Percentiles rank a stretch among this genome's conserved stretches.
Conservation (phyloP, 1,284 basidiomycete species). For the Mycena sp. region DNA sequence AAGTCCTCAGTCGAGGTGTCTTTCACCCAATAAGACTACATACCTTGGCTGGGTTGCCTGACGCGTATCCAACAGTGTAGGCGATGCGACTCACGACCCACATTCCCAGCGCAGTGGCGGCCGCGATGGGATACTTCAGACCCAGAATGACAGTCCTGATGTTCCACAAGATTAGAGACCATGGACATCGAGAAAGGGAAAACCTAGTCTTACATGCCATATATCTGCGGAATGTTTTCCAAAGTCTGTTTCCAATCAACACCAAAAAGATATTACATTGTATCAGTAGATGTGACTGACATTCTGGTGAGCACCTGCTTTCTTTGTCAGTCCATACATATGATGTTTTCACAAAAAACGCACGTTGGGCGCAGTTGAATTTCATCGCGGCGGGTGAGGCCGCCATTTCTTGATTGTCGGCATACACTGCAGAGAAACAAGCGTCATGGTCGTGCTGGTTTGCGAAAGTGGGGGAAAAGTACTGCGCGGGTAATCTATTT, state of each 20-base stretch:
- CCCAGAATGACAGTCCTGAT: constrained; percentile 65
- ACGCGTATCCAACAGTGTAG: constrained; percentile 69
- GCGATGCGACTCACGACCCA: constrained; percentile 68
- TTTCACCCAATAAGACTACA: constrained; percentile 2
- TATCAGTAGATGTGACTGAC: not conserved
- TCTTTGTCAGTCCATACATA: not conserved
- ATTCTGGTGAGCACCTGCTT: constrained; percentile 8
- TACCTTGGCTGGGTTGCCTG: constrained; percentile 55
- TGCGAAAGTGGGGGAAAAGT: not conserved
- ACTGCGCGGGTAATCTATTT: constrained; percentile 70
- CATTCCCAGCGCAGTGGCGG: constrained; percentile 59
- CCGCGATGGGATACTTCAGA: constrained; percentile 62
- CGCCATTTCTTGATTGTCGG: constrained; percentile 1
- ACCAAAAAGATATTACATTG: not conserved
- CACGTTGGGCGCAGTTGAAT: constrained; percentile 8
- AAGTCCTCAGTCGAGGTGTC: not conserved
- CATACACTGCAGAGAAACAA: not conserved
- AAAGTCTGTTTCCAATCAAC: constrained; percentile 11
- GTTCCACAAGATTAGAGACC: constrained; percentile 33
- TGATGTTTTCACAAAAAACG: constrained; percentile 14
- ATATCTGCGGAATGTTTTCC: constrained; percentile 8
- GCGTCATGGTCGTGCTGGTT: not conserved
- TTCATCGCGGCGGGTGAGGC: not conserved
- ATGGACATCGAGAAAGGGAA: constrained; percentile 43
- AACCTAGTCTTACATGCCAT: not conserved